Conservation (phyloP, 805 yeast genomes). For the Dipodascus geniculatus region DNA sequence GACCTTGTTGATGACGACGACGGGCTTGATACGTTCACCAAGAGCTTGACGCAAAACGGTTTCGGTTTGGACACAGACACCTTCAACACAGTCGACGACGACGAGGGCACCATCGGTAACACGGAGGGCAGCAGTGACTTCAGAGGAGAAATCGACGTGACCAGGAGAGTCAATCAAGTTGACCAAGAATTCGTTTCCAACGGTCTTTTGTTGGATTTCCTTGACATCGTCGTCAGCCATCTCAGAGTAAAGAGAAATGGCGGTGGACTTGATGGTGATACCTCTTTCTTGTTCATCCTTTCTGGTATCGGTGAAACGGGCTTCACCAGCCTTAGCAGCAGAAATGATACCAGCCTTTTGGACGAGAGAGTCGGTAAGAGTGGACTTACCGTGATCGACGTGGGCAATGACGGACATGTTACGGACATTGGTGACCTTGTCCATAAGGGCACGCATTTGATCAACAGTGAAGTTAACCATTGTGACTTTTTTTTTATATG, state of each 20-base stretch:
- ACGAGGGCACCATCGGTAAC: conserved; percentile 99
- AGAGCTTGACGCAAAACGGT: conserved; percentile 98
- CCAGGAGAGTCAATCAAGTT: conserved; percentile 99
- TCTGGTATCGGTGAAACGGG: conserved; percentile 99
- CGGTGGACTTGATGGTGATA: conserved; percentile 98
- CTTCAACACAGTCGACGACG: conserved; percentile 98
- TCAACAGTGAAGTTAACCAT: conserved; percentile 27
- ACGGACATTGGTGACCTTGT: conserved; percentile 98
- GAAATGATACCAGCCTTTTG: conserved; percentile 99
- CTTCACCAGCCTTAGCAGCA: conserved; percentile 99
- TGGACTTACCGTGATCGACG: conserved; percentile 99
- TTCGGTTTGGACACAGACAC: conserved; percentile 99
- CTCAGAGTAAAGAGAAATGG: conserved; percentile 89
- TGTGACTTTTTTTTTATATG: conserved; percentile 6
- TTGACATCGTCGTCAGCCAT: conserved; percentile 76
- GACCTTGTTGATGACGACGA: conserved; percentile 96
- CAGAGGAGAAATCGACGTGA: conserved; percentile 99
- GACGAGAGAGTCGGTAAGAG: conserved; percentile 97
- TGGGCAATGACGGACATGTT: conserved; percentile 99
- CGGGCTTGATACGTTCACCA: conserved; percentile 99
- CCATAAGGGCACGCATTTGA: conserved; percentile 99
- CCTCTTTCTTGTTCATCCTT: conserved; percentile 99
- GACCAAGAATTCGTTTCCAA: conserved; percentile 88
- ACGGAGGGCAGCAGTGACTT: conserved; percentile 99
- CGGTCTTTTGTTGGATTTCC: conserved; percentile 82